Evolutionary conservation across 768 basidiomycete species (phyloP).

Genomic region (Mycena polygramma): DNA sequence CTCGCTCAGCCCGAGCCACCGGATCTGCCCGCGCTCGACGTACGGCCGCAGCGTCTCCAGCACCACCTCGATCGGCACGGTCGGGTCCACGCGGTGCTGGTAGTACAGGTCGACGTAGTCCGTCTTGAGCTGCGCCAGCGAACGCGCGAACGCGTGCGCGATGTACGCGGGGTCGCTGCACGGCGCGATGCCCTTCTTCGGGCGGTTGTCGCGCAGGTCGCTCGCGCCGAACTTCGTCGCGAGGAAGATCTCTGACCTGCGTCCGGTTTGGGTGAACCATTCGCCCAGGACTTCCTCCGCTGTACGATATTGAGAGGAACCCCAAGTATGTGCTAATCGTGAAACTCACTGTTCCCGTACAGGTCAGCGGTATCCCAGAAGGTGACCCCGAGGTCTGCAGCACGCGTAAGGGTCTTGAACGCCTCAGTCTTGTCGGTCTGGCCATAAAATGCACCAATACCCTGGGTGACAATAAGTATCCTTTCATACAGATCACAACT

Average conservation of each 20-base stretch:
- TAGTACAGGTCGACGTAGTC: slow-evolving; percentile 47
- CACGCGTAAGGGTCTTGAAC: slow-evolving; percentile 33
- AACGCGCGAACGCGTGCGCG: slow-evolving; percentile 29
- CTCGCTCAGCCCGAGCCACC: slow-evolving; percentile 53
- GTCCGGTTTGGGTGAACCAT: slow-evolving; percentile 43
- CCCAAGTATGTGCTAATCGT: background rate
- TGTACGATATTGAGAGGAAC: slow-evolving; percentile 5
- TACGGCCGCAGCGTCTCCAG: slow-evolving; percentile 50
- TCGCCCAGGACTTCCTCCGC: slow-evolving; percentile 41
- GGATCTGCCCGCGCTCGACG: slow-evolving; percentile 48
- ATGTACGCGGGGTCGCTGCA: slow-evolving; percentile 41
- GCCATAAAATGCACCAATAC: slow-evolving; percentile 39
- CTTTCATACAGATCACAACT: too few species aligned
- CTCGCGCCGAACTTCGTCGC: slow-evolving; percentile 45
- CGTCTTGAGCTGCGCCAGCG: slow-evolving; percentile 37
- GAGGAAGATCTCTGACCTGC: slow-evolving; percentile 44
- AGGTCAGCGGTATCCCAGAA: slow-evolving; percentile 43
- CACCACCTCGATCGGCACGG: slow-evolving; percentile 48
- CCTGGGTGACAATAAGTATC: background rate
- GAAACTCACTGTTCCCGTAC: slow-evolving; percentile 38
- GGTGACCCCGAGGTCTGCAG: slow-evolving; percentile 36
- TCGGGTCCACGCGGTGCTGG: slow-evolving; percentile 49
- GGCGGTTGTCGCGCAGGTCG: slow-evolving; percentile 33
- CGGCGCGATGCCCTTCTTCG: slow-evolving; percentile 19
- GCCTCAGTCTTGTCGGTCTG: slow-evolving; percentile 30